Evolutionary conservation across 2,329 filamentous ascomycete genomes (phyloP), one percentile per base, ranked within the genome.

Genomic region (Fusarium denticulatum): DNA sequence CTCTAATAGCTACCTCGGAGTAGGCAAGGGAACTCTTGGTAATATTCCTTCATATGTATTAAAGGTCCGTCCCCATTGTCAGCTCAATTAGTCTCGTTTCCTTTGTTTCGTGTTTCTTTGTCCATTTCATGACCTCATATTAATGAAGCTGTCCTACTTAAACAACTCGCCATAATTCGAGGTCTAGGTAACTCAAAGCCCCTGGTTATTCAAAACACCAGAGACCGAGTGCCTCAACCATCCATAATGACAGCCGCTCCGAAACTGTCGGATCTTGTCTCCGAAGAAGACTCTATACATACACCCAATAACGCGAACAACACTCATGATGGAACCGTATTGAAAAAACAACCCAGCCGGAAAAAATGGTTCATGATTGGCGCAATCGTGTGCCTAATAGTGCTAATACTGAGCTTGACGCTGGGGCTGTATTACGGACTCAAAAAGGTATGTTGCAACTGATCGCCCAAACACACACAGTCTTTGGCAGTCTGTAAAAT

Each of bases 361-460:
- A 60, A 50, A 24, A 74, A 71, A 40, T 74, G 63, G 62, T 63
- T 55, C 30, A 61, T 75, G 20, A 50, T 73, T n/a, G 56, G 60
- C 26, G 56, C 45, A 15, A 16, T 50, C 18, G 63, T 56, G 11
- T 22, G 67, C 45, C 20, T 64, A 10, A 42, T 66, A 18, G 55
- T 75, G 11, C 58, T 72, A 26, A 53, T 68, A n/a, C 37, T 77
- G 46, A 67, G 66, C n/a, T 42, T 77, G 18, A 61, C 61, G 2
- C 45, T 77, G 26, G 75, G 75, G n/a, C 36, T 77, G 39, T 75
- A 67, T 53, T 77, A 67, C 34, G 75, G 75, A n/a, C 60, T 77
- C 18, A 60, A 59, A 32, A 69, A 77, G 68, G 75, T 77, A 32
- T 71, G 52, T 46, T 49, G 30, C 14, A 46, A 18, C 36, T 36